Evolutionary conservation across 495 filamentous ascomycete species (phyloP), one percentile per base, ranked within the genome.

Genomic region (Penicillium desertorum): DNA sequence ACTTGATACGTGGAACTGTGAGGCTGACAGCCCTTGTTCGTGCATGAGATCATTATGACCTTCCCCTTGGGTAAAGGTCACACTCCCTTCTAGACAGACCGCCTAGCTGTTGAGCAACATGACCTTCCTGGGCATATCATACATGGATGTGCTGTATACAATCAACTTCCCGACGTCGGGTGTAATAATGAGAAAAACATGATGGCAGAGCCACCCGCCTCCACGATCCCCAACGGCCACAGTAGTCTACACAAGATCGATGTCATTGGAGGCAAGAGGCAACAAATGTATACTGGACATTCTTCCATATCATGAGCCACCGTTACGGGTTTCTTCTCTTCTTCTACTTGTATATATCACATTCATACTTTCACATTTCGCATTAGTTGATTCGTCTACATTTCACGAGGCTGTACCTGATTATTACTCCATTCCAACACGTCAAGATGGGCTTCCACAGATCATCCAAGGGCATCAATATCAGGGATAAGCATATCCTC

Each of bases 361-460:
- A 5, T 43, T 4, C 20, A 20, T 16, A 22, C 9, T 22, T 27
- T 45, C 2, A 29, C 22, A 45, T 27, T n/a, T n/a, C 3, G 4
- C n/a, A 45, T 45, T 16, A 23, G 5, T 45, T 7, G n/a, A 17
- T 49, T 12, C 11, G 11, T 30, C 10, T 6, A 29, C 30, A 45
- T 20, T 10, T 11, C 20, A 45, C 42, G 20, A 29, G 45, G 27
- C 10, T 29, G 25, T 11, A 46, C 20, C 19, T 9, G 48, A 10
- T 32, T 34, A 34, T 14, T 29, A 39, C 0, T 25, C 41, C 42
- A 12, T 5, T 45, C 19, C 8, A n/a, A 25, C 23, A 29, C 22
- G 20, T 10, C 44, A 52, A 42, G 5, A 69, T 69, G 66, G 63
- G 63, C 36, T 69, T 69, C 57, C 66, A 69, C 49, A 65, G 46